A percentile compares a stretch with the other conserved stretches of the same genome.
phyloP scores from a whole-genome alignment of 2,329 filamentous ascomycete genomes.

The Diaporthe ilicicola region DNA sequence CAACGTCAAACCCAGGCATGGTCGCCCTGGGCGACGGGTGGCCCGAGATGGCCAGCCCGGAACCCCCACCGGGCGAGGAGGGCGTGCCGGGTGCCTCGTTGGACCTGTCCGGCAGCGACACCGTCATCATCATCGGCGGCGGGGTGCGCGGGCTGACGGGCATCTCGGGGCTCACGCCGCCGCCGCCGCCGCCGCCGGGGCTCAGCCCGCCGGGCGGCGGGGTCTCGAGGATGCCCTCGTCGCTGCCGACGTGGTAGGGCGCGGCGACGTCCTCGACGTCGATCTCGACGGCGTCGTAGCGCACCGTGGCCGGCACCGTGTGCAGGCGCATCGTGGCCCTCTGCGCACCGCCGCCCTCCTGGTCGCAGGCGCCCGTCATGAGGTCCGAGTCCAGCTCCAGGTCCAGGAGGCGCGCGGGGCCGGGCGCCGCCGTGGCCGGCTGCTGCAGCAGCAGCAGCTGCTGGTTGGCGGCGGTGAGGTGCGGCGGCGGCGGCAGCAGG shows the following conservation, averaged over 20 bases:
- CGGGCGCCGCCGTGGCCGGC: conserved; percentile 10
- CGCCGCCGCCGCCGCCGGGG: conserved; percentile 17
- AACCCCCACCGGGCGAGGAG: neutral
- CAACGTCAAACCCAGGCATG: conserved; percentile 20
- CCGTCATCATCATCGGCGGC: neutral
- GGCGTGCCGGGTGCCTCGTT: neutral
- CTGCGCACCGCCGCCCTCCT: neutral
- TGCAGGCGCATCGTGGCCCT: conserved; percentile 26
- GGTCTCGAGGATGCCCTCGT: conserved; percentile 30
- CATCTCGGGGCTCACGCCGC: conserved; percentile 25
- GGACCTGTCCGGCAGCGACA: neutral
- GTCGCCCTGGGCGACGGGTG: conserved; percentile 7
- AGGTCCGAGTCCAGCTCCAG: conserved; percentile 37
- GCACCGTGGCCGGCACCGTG: conserved; percentile 20
- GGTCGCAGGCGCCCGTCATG: conserved; percentile 31
- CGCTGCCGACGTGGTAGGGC: conserved; percentile 30
- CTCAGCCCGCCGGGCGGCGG: conserved; percentile 28
- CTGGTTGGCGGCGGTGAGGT: conserved; percentile 33
- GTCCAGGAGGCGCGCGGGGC: conserved; percentile 34
- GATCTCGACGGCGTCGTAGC: conserved; percentile 18
- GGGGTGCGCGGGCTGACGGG: conserved; percentile 26
- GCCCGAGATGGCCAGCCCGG: neutral
- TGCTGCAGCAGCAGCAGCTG: conserved; percentile 30
- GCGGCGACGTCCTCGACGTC: neutral
- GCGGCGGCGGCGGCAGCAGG: conserved; percentile 28